Conservation (phyloP, 179 eudicot species). For the Heliamphora pulchella region DNA sequence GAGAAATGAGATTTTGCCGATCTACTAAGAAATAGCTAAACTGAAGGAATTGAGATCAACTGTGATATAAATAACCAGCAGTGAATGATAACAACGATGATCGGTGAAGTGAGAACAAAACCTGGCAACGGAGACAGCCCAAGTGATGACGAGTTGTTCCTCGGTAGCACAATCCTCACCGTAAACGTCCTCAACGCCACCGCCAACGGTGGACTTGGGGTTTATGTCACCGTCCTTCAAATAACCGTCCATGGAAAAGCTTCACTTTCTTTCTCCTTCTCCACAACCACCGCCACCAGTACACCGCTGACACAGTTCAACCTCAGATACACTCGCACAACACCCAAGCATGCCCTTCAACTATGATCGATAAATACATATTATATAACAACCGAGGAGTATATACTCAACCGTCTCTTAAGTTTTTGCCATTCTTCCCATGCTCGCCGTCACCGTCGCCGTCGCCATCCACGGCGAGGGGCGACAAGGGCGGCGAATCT, state of each 20-base stretch:
- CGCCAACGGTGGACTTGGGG: conserved; percentile 34
- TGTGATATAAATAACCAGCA: neutral
- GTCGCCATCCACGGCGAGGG: too few species aligned
- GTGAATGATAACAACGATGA: neutral
- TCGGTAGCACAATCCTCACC: conserved; percentile 77
- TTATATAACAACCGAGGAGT: neutral
- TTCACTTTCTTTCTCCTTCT: conserved; percentile 4
- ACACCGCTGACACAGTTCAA: neutral
- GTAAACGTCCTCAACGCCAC: conserved; percentile 64
- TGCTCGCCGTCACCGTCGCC: too few species aligned
- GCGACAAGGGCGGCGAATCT: too few species aligned
- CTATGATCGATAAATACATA: neutral
- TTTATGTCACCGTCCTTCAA: conserved; percentile 31
- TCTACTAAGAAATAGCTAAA: neutral
- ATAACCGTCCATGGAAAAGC: conserved; percentile 32
- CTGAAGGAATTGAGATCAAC: neutral
- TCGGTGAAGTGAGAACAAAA: neutral
- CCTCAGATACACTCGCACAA: neutral
- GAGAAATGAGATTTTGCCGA: neutral
- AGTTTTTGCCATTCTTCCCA: too few species aligned
- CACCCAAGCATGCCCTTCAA: neutral
- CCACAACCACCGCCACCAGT: neutral
- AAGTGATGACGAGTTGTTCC: conserved; percentile 66
- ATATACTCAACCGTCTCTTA: neutral
- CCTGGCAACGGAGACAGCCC: conserved; percentile 79